These are phyloP conservation scores for Pseudopithomyces chartarum DNA, from an alignment of 2,329 filamentous ascomycete genomes.

Conservation along the genomic window DNA sequence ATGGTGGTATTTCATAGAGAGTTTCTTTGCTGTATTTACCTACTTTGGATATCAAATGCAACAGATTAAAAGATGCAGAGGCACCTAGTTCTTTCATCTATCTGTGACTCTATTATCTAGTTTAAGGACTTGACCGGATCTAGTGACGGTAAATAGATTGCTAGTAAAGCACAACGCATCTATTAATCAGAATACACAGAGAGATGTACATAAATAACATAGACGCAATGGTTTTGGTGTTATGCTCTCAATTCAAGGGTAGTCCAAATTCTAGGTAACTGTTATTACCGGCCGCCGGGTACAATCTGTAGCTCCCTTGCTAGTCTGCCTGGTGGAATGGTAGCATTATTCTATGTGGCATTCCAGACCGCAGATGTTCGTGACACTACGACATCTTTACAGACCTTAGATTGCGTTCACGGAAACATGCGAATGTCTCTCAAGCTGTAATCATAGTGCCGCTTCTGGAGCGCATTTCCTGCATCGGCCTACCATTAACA, in stretches of 20 bases:
- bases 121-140: too few relatives aligned
- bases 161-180: too few relatives aligned
- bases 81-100: too few relatives aligned
- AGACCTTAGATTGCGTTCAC: background rate
- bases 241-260: too few relatives aligned
- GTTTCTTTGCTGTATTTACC: background rate
- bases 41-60: background rate
- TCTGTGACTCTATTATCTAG: too few relatives aligned
- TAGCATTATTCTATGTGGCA: background rate
- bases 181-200: too few relatives aligned
- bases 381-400: background rate
- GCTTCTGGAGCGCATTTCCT: slow-evolving; percentile 1
- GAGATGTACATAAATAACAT: too few relatives aligned
- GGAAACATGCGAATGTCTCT: background rate
- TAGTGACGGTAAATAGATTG: too few relatives aligned
- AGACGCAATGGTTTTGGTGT: too few relatives aligned
- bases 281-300: slow-evolving; percentile 1
- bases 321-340: background rate
- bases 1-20: background rate
- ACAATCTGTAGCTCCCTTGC: background rate
- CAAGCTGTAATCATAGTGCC: background rate
- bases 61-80: too few relatives aligned
- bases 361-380: slow-evolving; percentile 1
- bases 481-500: background rate
- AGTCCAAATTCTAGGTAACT: background rate